Percentiles rank a stretch among this genome's conserved stretches.
These are phyloP conservation scores for Neurospora sp. DNA, from an alignment of 495 filamentous ascomycete genomes.

Conservation along the genomic window DNA sequence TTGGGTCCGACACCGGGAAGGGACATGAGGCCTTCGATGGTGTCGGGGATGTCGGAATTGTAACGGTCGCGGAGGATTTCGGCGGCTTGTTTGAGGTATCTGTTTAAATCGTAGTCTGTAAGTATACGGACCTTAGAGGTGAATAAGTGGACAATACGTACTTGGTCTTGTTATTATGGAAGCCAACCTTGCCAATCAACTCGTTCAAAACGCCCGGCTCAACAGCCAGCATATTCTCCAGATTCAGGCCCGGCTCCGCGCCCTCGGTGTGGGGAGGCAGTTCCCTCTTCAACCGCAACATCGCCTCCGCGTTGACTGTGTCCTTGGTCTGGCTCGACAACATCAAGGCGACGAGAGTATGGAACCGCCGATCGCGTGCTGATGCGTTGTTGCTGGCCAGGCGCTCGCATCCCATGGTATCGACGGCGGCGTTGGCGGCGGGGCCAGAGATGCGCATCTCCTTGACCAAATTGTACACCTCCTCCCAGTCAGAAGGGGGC, in stretches of 20 bases:
- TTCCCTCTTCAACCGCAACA: slow-evolving; percentile 65
- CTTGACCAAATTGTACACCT: slow-evolving; percentile 66
- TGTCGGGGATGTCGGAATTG: slow-evolving; percentile 71
- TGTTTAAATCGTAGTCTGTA: not conserved
- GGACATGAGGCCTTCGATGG: slow-evolving; percentile 63
- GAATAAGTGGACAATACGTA: slow-evolving; percentile 19
- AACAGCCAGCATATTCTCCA: slow-evolving; percentile 71
- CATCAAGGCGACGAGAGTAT: slow-evolving; percentile 89
- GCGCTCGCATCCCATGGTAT: slow-evolving; percentile 94
- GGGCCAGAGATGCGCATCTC: slow-evolving; percentile 67
- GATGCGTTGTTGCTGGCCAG: slow-evolving; percentile 46
- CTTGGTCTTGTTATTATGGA: slow-evolving; percentile 90
- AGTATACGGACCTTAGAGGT: not conserved
- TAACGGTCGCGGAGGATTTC: slow-evolving; percentile 59
- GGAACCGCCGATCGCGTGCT: slow-evolving; percentile 67
- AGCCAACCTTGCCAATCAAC: slow-evolving; percentile 77
- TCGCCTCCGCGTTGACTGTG: slow-evolving; percentile 79
- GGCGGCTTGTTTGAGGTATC: slow-evolving; percentile 72
- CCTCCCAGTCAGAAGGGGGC: slow-evolving; percentile 76
- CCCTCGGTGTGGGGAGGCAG: slow-evolving; percentile 43
- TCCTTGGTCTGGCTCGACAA: slow-evolving; percentile 96
- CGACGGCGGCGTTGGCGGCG: slow-evolving; percentile 64
- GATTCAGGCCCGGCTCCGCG: slow-evolving; percentile 45
- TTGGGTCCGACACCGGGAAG: slow-evolving; percentile 93
- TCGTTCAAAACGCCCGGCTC: slow-evolving; percentile 60